These are phyloP conservation scores for Papiliotrema fonsecae DNA, from an alignment of 1,284 basidiomycete species.

Conservation along the genomic window DNA sequence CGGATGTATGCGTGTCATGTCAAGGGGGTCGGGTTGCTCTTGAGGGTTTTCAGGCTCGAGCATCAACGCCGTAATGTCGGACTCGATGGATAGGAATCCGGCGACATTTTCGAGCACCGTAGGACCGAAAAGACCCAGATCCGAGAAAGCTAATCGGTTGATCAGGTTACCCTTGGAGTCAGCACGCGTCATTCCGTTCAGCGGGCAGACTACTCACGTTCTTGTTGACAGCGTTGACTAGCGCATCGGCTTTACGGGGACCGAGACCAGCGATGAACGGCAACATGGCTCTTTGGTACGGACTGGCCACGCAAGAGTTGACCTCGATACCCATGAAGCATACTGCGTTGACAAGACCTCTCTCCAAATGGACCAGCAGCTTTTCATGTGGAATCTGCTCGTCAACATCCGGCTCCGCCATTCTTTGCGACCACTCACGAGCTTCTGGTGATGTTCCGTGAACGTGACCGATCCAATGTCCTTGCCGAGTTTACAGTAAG, in stretches of 20 bases:
- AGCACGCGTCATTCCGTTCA: slow-evolving; percentile 1
- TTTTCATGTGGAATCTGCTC: slow-evolving; percentile 76
- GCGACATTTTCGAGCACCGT: slow-evolving; percentile 86
- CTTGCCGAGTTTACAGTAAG: slow-evolving; percentile 78
- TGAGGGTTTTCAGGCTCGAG: slow-evolving; percentile 55
- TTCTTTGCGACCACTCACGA: slow-evolving; percentile 55
- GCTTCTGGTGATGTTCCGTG: slow-evolving; percentile 77
- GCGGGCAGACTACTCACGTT: slow-evolving; percentile 52
- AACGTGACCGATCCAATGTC: slow-evolving; percentile 78
- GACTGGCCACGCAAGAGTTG: slow-evolving; percentile 80
- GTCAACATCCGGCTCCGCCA: slow-evolving; percentile 9
- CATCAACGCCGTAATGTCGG: slow-evolving; percentile 58
- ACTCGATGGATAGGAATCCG: slow-evolving; percentile 81
- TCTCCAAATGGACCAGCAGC: slow-evolving; percentile 73
- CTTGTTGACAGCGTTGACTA: slow-evolving; percentile 74
- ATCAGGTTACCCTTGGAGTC: slow-evolving; percentile 65
- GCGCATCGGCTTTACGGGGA: slow-evolving; percentile 83
- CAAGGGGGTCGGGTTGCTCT: slow-evolving; percentile 76
- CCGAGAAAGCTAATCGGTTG: slow-evolving; percentile 81
- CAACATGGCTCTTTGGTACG: slow-evolving; percentile 81
- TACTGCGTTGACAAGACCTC: slow-evolving; percentile 80
- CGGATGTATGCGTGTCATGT: slow-evolving; percentile 93
- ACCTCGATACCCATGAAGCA: slow-evolving; percentile 94
- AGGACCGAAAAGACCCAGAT: slow-evolving; percentile 65
- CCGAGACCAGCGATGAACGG: slow-evolving; percentile 92